Evolutionary conservation across 225 moss, liverwort and hornwort genomes (phyloP).

Genomic region (Physcomitrium patens): DNA sequence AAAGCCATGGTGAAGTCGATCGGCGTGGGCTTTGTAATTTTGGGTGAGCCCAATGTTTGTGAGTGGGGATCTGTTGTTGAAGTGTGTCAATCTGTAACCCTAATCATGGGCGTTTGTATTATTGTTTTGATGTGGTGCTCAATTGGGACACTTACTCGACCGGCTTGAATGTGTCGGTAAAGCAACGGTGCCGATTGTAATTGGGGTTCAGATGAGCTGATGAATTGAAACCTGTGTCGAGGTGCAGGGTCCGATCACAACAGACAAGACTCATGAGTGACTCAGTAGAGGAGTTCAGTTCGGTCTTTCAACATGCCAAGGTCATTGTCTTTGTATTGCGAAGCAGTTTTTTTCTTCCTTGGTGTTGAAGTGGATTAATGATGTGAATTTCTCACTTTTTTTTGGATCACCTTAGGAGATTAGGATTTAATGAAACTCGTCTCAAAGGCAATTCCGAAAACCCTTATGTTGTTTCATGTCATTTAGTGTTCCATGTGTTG

Average conservation of each 20-base stretch:
- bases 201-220: background rate
- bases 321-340: background rate
- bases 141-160: background rate
- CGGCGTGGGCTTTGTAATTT: background rate
- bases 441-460: slow-evolving; percentile 4
- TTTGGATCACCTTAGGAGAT: background rate
- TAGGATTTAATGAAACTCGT: background rate
- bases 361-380: background rate
- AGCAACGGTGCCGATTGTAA: background rate
- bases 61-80: background rate
- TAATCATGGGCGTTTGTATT: background rate
- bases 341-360: background rate
- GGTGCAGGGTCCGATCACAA: slow-evolving; percentile 37
- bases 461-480: slow-evolving; percentile 8
- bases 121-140: background rate
- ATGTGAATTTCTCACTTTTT: background rate
- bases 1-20: too few relatives aligned
- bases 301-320: slow-evolving; percentile 55
- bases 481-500: background rate
- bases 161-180: background rate
- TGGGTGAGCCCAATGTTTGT: background rate
- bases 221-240: background rate
- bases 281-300: slow-evolving; percentile 42
- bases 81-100: background rate
- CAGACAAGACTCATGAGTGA: slow-evolving; percentile 45